These are phyloP conservation scores for Elsinoe perseae DNA, from an alignment of 2,329 filamentous ascomycete genomes.

Conservation along the genomic window DNA sequence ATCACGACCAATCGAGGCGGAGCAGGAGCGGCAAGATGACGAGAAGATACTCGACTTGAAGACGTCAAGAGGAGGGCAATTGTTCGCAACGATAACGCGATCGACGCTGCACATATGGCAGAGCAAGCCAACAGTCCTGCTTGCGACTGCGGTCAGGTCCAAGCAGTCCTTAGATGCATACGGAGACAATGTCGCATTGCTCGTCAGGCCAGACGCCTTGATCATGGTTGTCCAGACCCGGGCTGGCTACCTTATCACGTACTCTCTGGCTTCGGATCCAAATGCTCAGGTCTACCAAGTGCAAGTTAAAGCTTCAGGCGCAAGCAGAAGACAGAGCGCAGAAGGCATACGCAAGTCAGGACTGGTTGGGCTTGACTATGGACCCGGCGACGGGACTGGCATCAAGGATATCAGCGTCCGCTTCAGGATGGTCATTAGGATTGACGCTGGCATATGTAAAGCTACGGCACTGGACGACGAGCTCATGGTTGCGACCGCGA, in stretches of 20 bases:
- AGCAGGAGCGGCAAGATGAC: neutral
- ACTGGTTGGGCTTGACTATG: slow-evolving; percentile 35
- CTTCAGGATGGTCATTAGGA: slow-evolving; percentile 96
- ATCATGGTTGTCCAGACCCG: slow-evolving; percentile 87
- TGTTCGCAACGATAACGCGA: slow-evolving; percentile 80
- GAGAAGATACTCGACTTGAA: slow-evolving; percentile 59
- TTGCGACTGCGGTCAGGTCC: slow-evolving; percentile 79
- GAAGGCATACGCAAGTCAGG: slow-evolving; percentile 29
- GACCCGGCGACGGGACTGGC: slow-evolving; percentile 72
- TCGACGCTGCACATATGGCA: slow-evolving; percentile 93
- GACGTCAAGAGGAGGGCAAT: slow-evolving; percentile 68
- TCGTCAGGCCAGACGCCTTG: slow-evolving; percentile 83
- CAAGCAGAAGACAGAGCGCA: slow-evolving; percentile 42
- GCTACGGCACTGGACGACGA: slow-evolving; percentile 88
- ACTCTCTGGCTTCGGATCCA: slow-evolving; percentile 78
- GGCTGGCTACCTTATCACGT: slow-evolving; percentile 84
- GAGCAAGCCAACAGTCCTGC: slow-evolving; percentile 80
- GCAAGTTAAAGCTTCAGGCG: slow-evolving; percentile 55
- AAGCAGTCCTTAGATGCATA: slow-evolving; percentile 71
- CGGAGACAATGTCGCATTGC: slow-evolving; percentile 73
- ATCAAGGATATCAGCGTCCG: slow-evolving; percentile 81
- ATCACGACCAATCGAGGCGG: neutral
- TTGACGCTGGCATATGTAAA: slow-evolving; percentile 87
- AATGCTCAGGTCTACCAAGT: slow-evolving; percentile 78
- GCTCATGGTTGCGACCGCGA: slow-evolving; percentile 80